These are phyloP conservation scores for Russula sp. DNA, from an alignment of 768 basidiomycete genomes.

Conservation along the genomic window DNA sequence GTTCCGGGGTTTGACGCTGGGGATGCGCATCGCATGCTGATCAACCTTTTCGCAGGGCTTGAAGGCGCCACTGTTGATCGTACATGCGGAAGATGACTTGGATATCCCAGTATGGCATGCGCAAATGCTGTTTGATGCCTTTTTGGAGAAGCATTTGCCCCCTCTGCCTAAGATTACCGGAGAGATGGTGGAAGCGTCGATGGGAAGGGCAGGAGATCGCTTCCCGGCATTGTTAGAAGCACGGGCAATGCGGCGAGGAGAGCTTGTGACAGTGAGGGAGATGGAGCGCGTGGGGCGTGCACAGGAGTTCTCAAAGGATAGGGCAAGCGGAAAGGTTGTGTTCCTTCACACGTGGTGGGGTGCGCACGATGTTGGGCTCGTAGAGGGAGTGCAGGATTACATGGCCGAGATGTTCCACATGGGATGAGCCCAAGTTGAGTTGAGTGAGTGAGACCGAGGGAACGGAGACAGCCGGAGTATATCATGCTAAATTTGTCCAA, in stretches of 20 bases:
- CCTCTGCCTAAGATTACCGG: constrained; percentile 33
- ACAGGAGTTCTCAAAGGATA: constrained; percentile 43
- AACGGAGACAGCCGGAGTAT: no score
- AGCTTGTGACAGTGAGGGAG: constrained; percentile 38
- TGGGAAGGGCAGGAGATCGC: constrained; percentile 38
- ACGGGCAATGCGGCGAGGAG: constrained; percentile 36
- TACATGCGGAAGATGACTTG: constrained; percentile 66
- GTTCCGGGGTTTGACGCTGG: neutral
- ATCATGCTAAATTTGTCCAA: neutral
- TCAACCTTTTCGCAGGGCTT: constrained; percentile 40
- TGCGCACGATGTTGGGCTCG: constrained; percentile 49
- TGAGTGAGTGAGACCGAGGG: no score
- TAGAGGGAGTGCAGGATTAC: constrained; percentile 66
- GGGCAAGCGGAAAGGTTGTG: constrained; percentile 37
- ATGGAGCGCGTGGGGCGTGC: constrained; percentile 45
- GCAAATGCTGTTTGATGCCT: constrained; percentile 53
- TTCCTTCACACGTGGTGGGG: constrained; percentile 54
- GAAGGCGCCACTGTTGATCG: constrained; percentile 60
- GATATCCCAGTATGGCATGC: constrained; percentile 71
- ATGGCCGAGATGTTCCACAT: constrained; percentile 29
- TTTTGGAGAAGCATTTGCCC: constrained; percentile 52
- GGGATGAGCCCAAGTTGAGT: no score
- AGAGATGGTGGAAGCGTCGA: constrained; percentile 24
- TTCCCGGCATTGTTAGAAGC: constrained; percentile 33
- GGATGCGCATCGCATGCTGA: neutral